Conservation (phyloP, 306 rosid species). For the Erythrophleum fordii region DNA sequence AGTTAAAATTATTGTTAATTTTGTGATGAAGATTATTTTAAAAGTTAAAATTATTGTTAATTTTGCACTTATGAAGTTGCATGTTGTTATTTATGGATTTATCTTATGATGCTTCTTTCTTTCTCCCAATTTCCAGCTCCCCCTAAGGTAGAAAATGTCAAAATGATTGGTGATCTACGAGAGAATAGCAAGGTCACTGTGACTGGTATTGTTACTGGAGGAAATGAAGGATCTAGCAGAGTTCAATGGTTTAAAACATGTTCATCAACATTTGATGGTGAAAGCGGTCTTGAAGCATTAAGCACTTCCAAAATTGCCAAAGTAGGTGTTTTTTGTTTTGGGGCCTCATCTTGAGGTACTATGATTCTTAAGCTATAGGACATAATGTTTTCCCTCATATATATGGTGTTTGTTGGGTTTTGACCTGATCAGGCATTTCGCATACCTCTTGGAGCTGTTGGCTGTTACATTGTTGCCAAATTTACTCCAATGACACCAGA, state of each 20-base stretch:
- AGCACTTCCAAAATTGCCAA: slow-evolving; percentile 90
- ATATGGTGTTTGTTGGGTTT: slow-evolving; percentile 33
- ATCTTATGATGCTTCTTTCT: slow-evolving; percentile 25
- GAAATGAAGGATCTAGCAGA: slow-evolving; percentile 91
- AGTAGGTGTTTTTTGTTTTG: slow-evolving; percentile 40
- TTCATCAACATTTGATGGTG: slow-evolving; percentile 63
- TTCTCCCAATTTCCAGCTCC: slow-evolving; percentile 79
- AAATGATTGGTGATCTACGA: slow-evolving; percentile 79
- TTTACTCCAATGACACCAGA: slow-evolving; percentile 83
- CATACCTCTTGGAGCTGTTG: slow-evolving; percentile 96
- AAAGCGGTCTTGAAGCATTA: slow-evolving; percentile 75
- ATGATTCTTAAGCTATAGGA: background rate
- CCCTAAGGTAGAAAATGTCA: slow-evolving; percentile 75
- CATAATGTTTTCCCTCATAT: background rate
- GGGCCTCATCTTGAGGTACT: background rate
- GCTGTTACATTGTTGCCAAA: slow-evolving; percentile 83
- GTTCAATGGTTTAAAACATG: slow-evolving; percentile 96
- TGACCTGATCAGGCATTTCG: slow-evolving; percentile 76
- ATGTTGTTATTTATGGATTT: slow-evolving; percentile 32
- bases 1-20: too few species aligned
- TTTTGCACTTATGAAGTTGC: slow-evolving; percentile 22
- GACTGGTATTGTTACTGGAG: slow-evolving; percentile 87
- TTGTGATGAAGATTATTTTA: slow-evolving; percentile 3
- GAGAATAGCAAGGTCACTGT: slow-evolving; percentile 90
- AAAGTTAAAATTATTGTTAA: slow-evolving; percentile 6